Evolutionary conservation across 768 basidiomycete species (phyloP), one percentile per base, ranked within the genome.

Genomic region (Trichaptum fuscoviolaceum): DNA sequence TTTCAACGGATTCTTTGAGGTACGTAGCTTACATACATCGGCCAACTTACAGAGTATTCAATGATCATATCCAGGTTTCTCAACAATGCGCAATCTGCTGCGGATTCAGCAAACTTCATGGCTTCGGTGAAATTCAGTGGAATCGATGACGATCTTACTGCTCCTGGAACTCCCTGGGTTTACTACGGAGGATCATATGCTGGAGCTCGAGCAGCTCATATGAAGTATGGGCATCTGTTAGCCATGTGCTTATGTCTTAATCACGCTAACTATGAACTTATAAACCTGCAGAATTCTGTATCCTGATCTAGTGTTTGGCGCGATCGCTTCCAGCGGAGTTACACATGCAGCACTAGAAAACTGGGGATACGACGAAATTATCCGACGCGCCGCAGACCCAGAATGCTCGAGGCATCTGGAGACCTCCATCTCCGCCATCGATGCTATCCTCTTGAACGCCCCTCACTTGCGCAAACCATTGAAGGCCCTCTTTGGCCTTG

Each of bases 181-280:
- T 95, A 96, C 75, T 96, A 96, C 71, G 96, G 96, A 17, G 91
- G 92, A 8, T 95, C 92, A 0, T 96, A 96, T 70, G 95, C 95
- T 10, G 96, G 96, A 67, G 96, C 95, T 8, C 88, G 95, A 15
- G 89, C 95, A 0, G 96, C 96, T 0, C 93, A 96, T 72, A 94
- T 96, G 90, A 87, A 85, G 65, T 61, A 61, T 6, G 59, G 15
- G 9, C 59, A 30, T 9, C 23, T 20, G 30, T 30, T 30, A 30
- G 30, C 30, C 30, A 30, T 61, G 23, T 23, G 15, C 2, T 12
- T 61, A 3, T 34, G 3, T 20, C 3, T 18, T 61, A 17, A 17
- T 20, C 9, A 24, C 3, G 23, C 59, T 61, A 15, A 61, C 30
- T 12, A 15, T 52, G 12, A 12, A 20, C 42, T 20, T 52, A 15